Evolutionary conservation across 2,329 filamentous ascomycete genomes (phyloP), one percentile per base, ranked within the genome.

Genomic region (Trichoderma guizhouense): DNA sequence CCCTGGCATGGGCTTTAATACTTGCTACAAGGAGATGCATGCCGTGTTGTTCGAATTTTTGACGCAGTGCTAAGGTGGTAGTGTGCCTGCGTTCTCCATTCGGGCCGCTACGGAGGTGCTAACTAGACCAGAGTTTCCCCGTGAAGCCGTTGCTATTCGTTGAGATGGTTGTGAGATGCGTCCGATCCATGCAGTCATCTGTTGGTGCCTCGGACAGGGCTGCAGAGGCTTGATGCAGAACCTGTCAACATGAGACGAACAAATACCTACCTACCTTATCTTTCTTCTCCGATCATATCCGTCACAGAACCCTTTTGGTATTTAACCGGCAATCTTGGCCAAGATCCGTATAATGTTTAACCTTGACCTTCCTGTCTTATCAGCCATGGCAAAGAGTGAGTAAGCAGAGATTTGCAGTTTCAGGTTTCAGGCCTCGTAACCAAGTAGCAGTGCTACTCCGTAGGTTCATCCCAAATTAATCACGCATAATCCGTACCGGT

Each of bases 401-500:
- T 30, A 34, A 60, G 18, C 15, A 58, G 28, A 58, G 34, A n/a
- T 21, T 24, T 18, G 26, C n/a, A 21, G 65, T 28, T 43, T 24
- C 32, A 26, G 7, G 39, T n/a, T n/a, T 43, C 39, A n/a, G 18
- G 53, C n/a, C 34, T 24, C 65, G 64, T 30, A 47, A 47, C 34
- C n/a, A 60, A 39, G 21, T n/a, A 26, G 9, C 39, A 24, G 8
- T 43, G 7, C 32, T 26, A n/a, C 36, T 36, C 18, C 6, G 15
- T 24, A 51, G 39, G 21, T 7, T 28, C 47, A 47, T 3, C 39
- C 21, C 15, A 21, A 61, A 53, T 61, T 69, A 69, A 69, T 69
- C 28, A 53, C 58, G 68, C 68, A 71, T 57, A 32, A 57, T n/a
- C 28, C 36, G 67, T 69, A 14, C 67, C 67, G 43, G 43, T 36